Percentiles rank a stretch among this genome's conserved stretches.
Evolutionary conservation across 306 rosid species (phyloP).

Genomic region (Medicago truncatula): DNA sequence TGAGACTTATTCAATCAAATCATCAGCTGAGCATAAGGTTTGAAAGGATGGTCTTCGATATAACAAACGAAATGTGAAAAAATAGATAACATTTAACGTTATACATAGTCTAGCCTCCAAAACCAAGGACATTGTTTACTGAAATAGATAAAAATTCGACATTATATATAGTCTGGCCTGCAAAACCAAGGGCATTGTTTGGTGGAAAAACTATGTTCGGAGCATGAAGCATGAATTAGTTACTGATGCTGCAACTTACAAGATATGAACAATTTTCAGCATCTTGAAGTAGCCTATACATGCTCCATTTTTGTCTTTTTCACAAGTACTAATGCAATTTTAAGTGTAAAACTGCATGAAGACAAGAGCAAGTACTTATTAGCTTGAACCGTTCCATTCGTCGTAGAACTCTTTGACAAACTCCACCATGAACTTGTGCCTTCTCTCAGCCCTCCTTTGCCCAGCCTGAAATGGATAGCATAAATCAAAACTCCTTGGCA

Average conservation of each 20-base stretch:
- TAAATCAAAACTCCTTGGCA: constrained; percentile 19
- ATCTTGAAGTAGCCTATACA: not conserved
- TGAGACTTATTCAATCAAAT: too few species aligned
- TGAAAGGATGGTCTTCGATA: too few species aligned
- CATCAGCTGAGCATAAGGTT: too few species aligned
- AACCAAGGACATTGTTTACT: not conserved
- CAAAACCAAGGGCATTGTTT: not conserved
- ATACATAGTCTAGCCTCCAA: constrained; percentile 11
- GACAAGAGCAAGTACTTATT: constrained; percentile 27
- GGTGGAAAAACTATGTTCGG: not conserved
- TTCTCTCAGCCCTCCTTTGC: constrained; percentile 80
- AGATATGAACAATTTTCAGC: constrained; percentile 23
- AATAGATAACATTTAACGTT: not conserved
- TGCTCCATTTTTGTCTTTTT: not conserved
- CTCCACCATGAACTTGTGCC: constrained; percentile 92
- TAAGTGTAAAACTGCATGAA: not conserved
- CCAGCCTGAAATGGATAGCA: constrained; percentile 72
- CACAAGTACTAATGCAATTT: not conserved
- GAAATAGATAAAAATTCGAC: not conserved
- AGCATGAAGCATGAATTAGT: constrained; percentile 4
- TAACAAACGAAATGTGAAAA: too few species aligned
- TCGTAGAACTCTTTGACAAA: constrained; percentile 77
- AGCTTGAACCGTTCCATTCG: constrained; percentile 78
- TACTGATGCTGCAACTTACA: not conserved
- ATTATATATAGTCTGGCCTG: constrained; percentile 1